Evolutionary conservation across 345 rosid species (phyloP), one percentile per base, ranked within the genome.

Genomic region (Combretum micranthum): DNA sequence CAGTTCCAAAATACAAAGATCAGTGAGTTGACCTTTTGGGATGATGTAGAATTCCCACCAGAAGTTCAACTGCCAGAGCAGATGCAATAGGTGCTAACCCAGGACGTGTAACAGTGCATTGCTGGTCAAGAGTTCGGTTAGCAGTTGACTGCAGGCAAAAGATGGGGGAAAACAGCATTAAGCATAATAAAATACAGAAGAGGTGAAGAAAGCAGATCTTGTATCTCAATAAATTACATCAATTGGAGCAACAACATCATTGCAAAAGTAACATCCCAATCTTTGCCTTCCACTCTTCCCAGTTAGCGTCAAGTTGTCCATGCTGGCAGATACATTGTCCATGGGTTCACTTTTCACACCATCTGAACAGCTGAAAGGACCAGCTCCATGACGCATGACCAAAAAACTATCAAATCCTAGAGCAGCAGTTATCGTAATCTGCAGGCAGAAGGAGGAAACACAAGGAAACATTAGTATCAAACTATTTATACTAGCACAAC

Each of bases 381-480:
- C 94, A 21, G 91, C 80, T n/a, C 97, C 99, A 76, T 93, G 99
- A 22, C 97, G 86, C 96, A 93, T 87, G 37, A 93, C 99, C 77
- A 89, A 80, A 78, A 85, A 87, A 74, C 99, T 89, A 59, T 93
- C 99, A 59, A 89, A 93, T 60, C 99, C 94, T 44, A 93, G 79
- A 70, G 96, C 97, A n/a, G 96, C 83, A 21, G 86, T 89, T 57
- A 89, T 85, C 16, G 97, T 73, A 14, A 87, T 83, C 98, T 92
- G 86, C 67, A 69, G 55, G 26, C 46, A 57, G 64, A 32, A 11
- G 39, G 39, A 32, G 39, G 39, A 32, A 32, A 32, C 39, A 32
- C 6, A 32, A 32, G 39, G 39, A 51, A 59, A 42, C 60, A 37
- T 32, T 32, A 12, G 44, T 17, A 54, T 54, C 57, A 54, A 12